Base-by-base conservation (phyloP, 345 rosid genomes). In the Brassica juncea region DNA sequence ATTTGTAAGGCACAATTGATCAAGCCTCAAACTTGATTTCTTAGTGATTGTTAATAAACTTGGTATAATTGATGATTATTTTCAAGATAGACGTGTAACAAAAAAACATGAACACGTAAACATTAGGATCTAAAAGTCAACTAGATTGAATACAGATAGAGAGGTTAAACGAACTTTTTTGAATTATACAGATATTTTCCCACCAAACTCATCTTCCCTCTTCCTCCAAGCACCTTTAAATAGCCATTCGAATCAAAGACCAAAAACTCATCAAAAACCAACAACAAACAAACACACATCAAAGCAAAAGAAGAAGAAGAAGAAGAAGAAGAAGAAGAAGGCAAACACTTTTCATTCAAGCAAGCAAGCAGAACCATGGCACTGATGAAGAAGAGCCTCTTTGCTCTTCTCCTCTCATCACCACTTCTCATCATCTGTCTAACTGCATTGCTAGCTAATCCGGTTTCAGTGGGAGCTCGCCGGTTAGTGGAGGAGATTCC, bases 401-500 rank as follows among this genome's bases (percentile, higher is more conserved):
- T 32, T 70, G 60, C 63, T 60, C 7, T 34, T 80, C 72, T 70
- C 19, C 63, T 79, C 69, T 60, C 77, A 59, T 79, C 82, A 31
- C 77, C 77, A 23, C 6, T 79, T 79, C 5, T 80, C 9, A 55
- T 80, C 68, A 42, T 80, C 6, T 80, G 80, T 55, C 39, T 75
- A n/a, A 42, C 44, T 4, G 55, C 80, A 64, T 30, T 80, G 55
- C 76, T 80, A 14, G 1, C 68, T 42, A 25, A 19, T 15, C 80
- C 80, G 2, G 63, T n/a, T 64, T 39, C 80, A 39, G 83, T 54
- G 1, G 72, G 23, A 47, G 78, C 82, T 60, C 85, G 82, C 12
- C 58, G 79, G 75, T 27, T 74, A 31, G 49, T 77, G 1, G 86
- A 81, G 7, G 84, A 81, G 34, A 61, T 74, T 11, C 84, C 82